Evolutionary conservation across 2,329 filamentous ascomycete species (phyloP), one percentile per base, ranked within the genome.

Genomic region (Ophiostoma quercus): DNA sequence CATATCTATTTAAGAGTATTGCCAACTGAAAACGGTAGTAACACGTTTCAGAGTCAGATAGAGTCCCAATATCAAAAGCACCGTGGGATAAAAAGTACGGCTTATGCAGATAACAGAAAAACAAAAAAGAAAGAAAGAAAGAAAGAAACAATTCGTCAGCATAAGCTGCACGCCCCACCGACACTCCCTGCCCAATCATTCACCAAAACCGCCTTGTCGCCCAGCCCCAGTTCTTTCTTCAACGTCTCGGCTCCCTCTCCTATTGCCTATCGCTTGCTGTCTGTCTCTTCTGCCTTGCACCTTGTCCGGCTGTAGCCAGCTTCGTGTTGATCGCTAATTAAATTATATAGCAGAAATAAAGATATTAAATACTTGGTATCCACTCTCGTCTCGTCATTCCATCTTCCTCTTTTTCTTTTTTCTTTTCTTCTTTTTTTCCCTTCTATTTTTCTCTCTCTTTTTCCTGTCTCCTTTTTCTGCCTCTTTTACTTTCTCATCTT

Each of bases 181-280:
- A 47, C 2, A 57, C 22, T 57, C 51, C 51, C 22, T 57, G 25
- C 16, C 51, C 51, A 57, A 57, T 57, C 51, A 57, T 25, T 11
- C n/a, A 5, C n/a, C 51, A 57, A 57, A 22, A 57, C 22, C n/a
- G 22, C 51, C 51, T 57, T 57, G 51, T 57, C 51, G n/a, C 12
- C 12, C 51, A 29, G 51, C 51, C 51, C 51, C 51, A 25, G 11
- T 57, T 57, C n/a, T 57, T 29, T 57, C 51, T 57, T 57, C 51
- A 57, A 57, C 51, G 51, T 57, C 51, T 57, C 51, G n/a, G 51
- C 51, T 22, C n/a, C n/a, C n/a, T 47, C 25, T 34, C 34, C 34
- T 34, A 25, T 57, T 41, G 39, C 51, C 51, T 57, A 19, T 47
- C 7, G 16, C 43, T 47, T 29, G n/a, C 51, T 57, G n/a, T 57